These are phyloP conservation scores for Chalaropsis thielavioides DNA, from an alignment of 2,329 filamentous ascomycete genomes.

Conservation along the genomic window DNA sequence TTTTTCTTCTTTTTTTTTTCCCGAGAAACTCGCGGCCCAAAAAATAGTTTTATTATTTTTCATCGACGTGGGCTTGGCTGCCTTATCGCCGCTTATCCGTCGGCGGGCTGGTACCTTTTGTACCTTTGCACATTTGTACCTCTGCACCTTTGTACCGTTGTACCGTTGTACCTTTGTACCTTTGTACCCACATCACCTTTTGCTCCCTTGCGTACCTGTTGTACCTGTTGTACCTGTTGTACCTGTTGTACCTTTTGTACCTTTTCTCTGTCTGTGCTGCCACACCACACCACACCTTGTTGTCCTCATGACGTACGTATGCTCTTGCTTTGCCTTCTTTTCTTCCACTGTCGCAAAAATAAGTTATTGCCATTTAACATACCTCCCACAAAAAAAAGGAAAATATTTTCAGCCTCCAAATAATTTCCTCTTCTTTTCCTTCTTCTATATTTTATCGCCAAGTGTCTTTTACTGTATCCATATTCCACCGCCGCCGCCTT, in stretches of 20 bases:
- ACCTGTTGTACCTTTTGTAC: constrained; percentile 1
- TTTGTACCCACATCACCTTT: neutral
- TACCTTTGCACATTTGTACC: neutral
- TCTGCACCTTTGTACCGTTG: neutral
- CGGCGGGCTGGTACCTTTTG: neutral
- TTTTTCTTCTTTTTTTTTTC: no score
- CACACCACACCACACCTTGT: neutral
- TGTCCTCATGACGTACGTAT: neutral
- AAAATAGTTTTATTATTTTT: neutral
- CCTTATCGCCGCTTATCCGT: neutral
- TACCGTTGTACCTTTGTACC: neutral
- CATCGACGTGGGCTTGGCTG: neutral
- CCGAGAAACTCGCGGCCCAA: neutral
- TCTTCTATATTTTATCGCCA: neutral
- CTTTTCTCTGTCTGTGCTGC: constrained; percentile 4
- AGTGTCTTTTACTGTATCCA: neutral
- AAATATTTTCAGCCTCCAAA: neutral
- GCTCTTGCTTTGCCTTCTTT: neutral
- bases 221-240: neutral
- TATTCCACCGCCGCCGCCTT: neutral
- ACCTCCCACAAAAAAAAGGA: neutral
- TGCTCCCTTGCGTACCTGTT: neutral
- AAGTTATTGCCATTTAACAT: neutral
- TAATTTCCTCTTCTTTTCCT: neutral
- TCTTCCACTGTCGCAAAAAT: no score